A percentile compares a stretch with the other conserved stretches of the same genome.
phyloP scores from a whole-genome alignment of 2,329 filamentous ascomycete genomes.

The Capronia epimyces region DNA sequence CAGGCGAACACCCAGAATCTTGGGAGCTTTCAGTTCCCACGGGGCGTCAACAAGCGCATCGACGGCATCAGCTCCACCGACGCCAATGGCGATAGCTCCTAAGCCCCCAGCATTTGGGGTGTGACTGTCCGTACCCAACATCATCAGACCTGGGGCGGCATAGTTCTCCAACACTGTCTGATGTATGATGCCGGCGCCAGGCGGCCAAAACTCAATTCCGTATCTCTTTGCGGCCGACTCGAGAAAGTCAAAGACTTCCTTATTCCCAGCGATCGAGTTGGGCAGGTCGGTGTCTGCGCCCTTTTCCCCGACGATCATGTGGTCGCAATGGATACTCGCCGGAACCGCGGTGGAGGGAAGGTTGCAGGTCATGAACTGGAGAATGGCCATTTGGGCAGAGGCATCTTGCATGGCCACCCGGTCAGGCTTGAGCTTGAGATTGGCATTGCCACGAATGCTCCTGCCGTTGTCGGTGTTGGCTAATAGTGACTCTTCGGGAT shows the following conservation, averaged over 20 bases:
- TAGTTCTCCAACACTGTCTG: conserved; percentile 98
- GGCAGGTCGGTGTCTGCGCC: conserved; percentile 82
- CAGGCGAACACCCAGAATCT: conserved; percentile 77
- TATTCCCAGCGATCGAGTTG: conserved; percentile 81
- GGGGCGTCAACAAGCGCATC: conserved; percentile 93
- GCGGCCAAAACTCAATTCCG: conserved; percentile 93
- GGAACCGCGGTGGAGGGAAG: conserved; percentile 85
- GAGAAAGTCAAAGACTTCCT: conserved; percentile 95
- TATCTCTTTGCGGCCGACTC: conserved; percentile 88
- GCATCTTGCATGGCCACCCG: conserved; percentile 99
- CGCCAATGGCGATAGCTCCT: conserved; percentile 89
- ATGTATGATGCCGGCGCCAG: conserved; percentile 91
- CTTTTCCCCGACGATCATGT: conserved; percentile 93
- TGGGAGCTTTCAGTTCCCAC: conserved; percentile 95
- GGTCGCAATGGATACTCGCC: conserved; percentile 96
- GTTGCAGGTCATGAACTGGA: conserved; percentile 98
- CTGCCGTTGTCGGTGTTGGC: conserved; percentile 76
- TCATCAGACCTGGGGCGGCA: conserved; percentile 93
- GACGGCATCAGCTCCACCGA: conserved; percentile 93
- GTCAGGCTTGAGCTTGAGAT: conserved; percentile 94
- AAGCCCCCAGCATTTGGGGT: conserved; percentile 95
- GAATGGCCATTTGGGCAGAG: conserved; percentile 92
- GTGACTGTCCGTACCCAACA: conserved; percentile 96
- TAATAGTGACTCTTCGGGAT: conserved; percentile 80
- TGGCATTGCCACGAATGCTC: conserved; percentile 78